Percentiles rank a stretch among this genome's conserved stretches.
Conservation (phyloP, 768 basidiomycete species). For the Candolleomyces eurysporus region DNA sequence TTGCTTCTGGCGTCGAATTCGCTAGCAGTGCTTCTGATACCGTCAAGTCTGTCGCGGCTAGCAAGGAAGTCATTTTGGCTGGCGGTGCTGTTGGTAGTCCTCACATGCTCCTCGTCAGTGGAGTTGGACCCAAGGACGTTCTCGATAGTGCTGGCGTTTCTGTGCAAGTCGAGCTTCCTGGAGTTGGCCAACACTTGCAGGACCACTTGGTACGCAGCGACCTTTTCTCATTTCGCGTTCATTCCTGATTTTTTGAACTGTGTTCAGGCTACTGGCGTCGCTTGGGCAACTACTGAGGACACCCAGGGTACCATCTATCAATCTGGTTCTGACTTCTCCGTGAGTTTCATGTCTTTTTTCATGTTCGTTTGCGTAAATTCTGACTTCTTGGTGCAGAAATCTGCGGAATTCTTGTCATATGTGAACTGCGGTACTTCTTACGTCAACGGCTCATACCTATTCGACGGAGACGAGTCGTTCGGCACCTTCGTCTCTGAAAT, state of each 20-base stretch:
- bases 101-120: constrained; percentile 54
- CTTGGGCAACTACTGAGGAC: constrained; percentile 20
- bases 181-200: constrained; percentile 59
- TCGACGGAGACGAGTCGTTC: constrained; percentile 29
- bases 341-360: constrained; percentile 8
- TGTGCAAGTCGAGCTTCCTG: constrained; percentile 48
- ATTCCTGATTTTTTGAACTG: constrained; percentile 1
- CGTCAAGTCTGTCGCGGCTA: constrained; percentile 46
- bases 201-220: constrained; percentile 39
- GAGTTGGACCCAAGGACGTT: constrained; percentile 56
- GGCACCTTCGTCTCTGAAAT: constrained; percentile 17
- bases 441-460: constrained; percentile 49
- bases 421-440: constrained; percentile 67
- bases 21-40: constrained; percentile 24
- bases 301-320: constrained; percentile 26
- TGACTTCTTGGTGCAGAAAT: constrained; percentile 18
- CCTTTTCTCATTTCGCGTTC: neutral
- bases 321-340: constrained; percentile 26
- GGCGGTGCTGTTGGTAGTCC: constrained; percentile 54
- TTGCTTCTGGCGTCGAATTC: constrained; percentile 40
- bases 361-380: neutral
- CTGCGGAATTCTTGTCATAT: constrained; percentile 48
- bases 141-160: constrained; percentile 44
- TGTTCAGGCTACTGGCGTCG: constrained; percentile 19
- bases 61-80: constrained; percentile 58